Evolutionary conservation across 164 flowering plant species (phyloP).

Genomic region (Berberis vulgaris): DNA sequence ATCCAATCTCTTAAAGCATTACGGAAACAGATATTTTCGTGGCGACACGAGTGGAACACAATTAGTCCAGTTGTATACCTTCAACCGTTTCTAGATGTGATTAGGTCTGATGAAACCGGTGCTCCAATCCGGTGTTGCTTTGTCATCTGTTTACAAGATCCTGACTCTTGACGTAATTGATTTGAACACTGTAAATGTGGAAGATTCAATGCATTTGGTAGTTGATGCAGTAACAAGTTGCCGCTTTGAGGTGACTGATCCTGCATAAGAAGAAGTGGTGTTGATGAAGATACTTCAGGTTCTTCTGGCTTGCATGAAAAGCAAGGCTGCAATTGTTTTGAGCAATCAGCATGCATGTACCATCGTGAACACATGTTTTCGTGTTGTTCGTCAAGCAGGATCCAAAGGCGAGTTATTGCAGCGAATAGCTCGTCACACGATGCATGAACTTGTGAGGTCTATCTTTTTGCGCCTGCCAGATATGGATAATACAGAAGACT

Average conservation of each 20-base stretch:
- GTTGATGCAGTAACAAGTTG: conserved; percentile 49
- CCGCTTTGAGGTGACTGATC: conserved; percentile 45
- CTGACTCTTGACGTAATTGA: conserved; percentile 75
- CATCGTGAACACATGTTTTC: not conserved
- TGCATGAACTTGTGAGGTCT: not conserved
- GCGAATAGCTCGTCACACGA: not conserved
- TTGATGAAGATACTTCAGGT: conserved; percentile 1
- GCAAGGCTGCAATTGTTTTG: not conserved
- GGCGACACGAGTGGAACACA: not conserved
- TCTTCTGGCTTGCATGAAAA: not conserved
- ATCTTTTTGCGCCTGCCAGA: not conserved
- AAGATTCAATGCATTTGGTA: conserved; percentile 30
- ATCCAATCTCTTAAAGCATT: not conserved
- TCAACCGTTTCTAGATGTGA: not conserved
- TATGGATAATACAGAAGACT: not conserved
- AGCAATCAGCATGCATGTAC: not conserved
- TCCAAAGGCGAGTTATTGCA: not conserved
- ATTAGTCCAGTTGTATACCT: not conserved
- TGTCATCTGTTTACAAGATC: conserved; percentile 46
- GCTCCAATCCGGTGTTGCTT: conserved; percentile 39
- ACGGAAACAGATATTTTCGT: not conserved
- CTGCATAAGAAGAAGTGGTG: conserved; percentile 42
- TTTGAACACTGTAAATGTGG: conserved; percentile 32
- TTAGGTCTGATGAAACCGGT: not conserved
- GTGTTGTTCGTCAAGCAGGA: not conserved